phyloP scores from a whole-genome alignment of 345 rosid species.

The Lagerstroemia speciosa region DNA sequence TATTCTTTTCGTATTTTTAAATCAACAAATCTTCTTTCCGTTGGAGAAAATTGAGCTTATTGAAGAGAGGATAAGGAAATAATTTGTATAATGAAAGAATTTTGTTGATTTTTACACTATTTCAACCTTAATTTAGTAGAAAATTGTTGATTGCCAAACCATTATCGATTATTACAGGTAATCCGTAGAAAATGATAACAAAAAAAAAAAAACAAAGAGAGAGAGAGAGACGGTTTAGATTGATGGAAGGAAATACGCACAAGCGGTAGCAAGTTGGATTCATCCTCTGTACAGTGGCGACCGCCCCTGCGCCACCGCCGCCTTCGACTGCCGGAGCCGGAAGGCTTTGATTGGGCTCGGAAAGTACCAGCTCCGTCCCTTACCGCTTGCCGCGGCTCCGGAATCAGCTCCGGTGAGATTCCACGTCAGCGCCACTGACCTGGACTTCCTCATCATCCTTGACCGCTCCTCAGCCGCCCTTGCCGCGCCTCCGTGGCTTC shows the following conservation, averaged over 20 bases:
- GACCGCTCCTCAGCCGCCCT: slow-evolving; percentile 24
- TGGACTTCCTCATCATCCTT: slow-evolving; percentile 70
- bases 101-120: too few relatives aligned
- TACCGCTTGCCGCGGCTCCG: slow-evolving; percentile 16
- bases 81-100: too few relatives aligned
- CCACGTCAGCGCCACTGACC: slow-evolving; percentile 61
- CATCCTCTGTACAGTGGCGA: slow-evolving; percentile 80
- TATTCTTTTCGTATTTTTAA: too few relatives aligned
- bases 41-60: too few relatives aligned
- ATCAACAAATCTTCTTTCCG: too few relatives aligned
- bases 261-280: slow-evolving; percentile 8
- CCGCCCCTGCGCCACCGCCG: slow-evolving; percentile 37
- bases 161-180: too few relatives aligned
- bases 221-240: not conserved
- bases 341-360: slow-evolving; percentile 90
- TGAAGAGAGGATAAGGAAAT: too few relatives aligned
- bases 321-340: slow-evolving; percentile 53
- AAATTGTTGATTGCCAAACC: too few relatives aligned
- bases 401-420: slow-evolving; percentile 20
- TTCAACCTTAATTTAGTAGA: too few relatives aligned
- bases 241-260: not conserved
- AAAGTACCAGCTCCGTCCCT: slow-evolving; percentile 63
- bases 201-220: too few relatives aligned
- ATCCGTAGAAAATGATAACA: not conserved
- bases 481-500: slow-evolving; percentile 19